phyloP scores from a whole-genome alignment of 495 filamentous ascomycete species.

The Neurospora sp. region DNA sequence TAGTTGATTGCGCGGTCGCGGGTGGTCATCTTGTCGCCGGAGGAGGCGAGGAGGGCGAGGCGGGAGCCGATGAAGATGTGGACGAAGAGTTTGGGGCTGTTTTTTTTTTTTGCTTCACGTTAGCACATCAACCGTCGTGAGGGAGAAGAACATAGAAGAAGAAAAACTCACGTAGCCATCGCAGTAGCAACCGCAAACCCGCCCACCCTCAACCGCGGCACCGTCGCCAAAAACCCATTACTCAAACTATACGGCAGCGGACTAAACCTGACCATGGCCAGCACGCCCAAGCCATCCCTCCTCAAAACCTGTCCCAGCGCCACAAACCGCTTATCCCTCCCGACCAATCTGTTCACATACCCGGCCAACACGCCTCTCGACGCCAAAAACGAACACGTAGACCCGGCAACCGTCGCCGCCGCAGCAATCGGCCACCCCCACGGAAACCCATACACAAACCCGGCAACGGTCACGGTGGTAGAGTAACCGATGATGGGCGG shows the following conservation, averaged over 20 bases:
- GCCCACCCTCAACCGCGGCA: constrained; percentile 71
- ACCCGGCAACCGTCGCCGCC: constrained; percentile 63
- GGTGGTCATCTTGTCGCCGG: constrained; percentile 50
- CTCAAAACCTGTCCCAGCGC: constrained; percentile 51
- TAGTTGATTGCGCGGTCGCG: constrained; percentile 70
- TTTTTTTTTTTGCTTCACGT: neutral
- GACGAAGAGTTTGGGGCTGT: constrained; percentile 73
- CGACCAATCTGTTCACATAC: constrained; percentile 72
- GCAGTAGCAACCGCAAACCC: constrained; percentile 76
- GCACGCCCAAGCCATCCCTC: constrained; percentile 77
- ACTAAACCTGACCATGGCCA: constrained; percentile 88
- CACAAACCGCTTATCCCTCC: constrained; percentile 64
- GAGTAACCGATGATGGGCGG: constrained; percentile 89
- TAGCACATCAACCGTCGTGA: neutral
- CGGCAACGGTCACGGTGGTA: constrained; percentile 72
- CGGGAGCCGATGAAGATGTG: constrained; percentile 80
- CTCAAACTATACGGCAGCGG: constrained; percentile 90
- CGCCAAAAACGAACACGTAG: constrained; percentile 64
- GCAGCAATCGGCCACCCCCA: constrained; percentile 84
- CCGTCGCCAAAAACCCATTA: constrained; percentile 89
- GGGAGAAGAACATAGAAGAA: too few relatives aligned
- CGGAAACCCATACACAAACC: constrained; percentile 91
- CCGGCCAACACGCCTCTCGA: constrained; percentile 65
- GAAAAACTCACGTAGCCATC: constrained; percentile 31
- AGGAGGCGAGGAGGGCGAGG: constrained; percentile 61